Base-by-base conservation (phyloP, 805 yeast genomes). In the Yamadazyma akitaensis region DNA sequence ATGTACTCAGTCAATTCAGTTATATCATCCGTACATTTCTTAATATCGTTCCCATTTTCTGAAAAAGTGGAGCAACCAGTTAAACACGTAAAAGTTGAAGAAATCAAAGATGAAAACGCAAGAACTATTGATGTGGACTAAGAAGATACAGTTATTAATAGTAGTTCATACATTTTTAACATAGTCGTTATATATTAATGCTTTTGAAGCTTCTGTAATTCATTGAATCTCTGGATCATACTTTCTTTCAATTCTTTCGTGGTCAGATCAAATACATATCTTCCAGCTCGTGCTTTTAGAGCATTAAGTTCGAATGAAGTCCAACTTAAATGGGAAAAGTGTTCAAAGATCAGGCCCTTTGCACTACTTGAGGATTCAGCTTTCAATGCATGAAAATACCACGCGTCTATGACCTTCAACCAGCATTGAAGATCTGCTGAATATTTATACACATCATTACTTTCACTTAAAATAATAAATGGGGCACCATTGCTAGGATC, bases 381-480 rank as follows among this genome's bases (percentile, higher is more conserved):
- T n/a, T 38, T 26, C 13, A 47, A 28, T 5, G 49, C 50, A 18
- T 48, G 36, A 25, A 49, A 63, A 39, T 68, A 68, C 76, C 76
- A 72, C 18, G 73, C 61, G 44, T 82, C 85, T 17, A 79, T 48
- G 0, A 72, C 56, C 47, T 64, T 72, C 1, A 65, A 59, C 88
- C 88, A 82, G 10, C 63, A 57, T 45, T 58, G 63, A 46, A 82
- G 52, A 5, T 61, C 67, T 1, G 48, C n/a, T 7, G 76, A 72
- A 53, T 67, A 82, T 11, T 60, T 53, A 55, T 62, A 81, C 0
- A 75, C 70, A 33, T 71, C 72, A 32, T 57, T 53, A 3, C 57
- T 47, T 25, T 51, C 54, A 5, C 64, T 68, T 33, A 79, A 48
- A 24, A 68, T 57, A 0, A 79, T 68, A 11, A 71, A 53, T 3